These are phyloP conservation scores for Globisporangium irregulare DNA, from an alignment of 352 stramenopile species.

Conservation along the genomic window DNA sequence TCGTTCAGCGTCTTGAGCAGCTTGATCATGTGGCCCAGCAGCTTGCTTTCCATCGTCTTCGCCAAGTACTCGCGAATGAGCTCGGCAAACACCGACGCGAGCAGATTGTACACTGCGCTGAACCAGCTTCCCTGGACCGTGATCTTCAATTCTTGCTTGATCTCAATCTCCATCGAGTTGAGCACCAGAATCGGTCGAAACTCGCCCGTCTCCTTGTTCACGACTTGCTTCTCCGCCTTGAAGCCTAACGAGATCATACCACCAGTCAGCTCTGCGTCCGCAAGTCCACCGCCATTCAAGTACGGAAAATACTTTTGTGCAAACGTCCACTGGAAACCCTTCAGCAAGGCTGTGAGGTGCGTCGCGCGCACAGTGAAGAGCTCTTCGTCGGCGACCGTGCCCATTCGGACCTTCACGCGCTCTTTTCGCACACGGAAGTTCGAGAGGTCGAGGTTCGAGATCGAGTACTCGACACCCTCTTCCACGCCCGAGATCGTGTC, in stretches of 20 bases:
- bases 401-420: constrained; percentile 81
- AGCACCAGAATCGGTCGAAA: constrained; percentile 72
- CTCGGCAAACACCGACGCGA: constrained; percentile 70
- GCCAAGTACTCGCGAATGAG: constrained; percentile 82
- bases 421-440: constrained; percentile 86
- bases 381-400: constrained; percentile 74
- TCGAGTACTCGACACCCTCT: constrained; percentile 73
- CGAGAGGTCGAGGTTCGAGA: constrained; percentile 77
- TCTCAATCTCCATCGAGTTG: constrained; percentile 83
- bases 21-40: constrained; percentile 82
- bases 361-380: constrained; percentile 76
- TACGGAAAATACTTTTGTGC: constrained; percentile 86
- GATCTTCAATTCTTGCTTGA: constrained; percentile 80
- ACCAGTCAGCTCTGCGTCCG: constrained; percentile 66
- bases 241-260: constrained; percentile 79
- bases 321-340: constrained; percentile 85
- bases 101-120: constrained; percentile 80
- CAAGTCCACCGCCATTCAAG: constrained; percentile 69
- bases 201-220: constrained; percentile 55
- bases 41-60: constrained; percentile 82
- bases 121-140: constrained; percentile 85
- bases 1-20: constrained; percentile 78
- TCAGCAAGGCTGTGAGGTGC: constrained; percentile 73
- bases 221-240: constrained; percentile 70
- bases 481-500: constrained; percentile 78